Conservation (phyloP, 2,329 filamentous ascomycete genomes). For the Colletotrichum sp. region DNA sequence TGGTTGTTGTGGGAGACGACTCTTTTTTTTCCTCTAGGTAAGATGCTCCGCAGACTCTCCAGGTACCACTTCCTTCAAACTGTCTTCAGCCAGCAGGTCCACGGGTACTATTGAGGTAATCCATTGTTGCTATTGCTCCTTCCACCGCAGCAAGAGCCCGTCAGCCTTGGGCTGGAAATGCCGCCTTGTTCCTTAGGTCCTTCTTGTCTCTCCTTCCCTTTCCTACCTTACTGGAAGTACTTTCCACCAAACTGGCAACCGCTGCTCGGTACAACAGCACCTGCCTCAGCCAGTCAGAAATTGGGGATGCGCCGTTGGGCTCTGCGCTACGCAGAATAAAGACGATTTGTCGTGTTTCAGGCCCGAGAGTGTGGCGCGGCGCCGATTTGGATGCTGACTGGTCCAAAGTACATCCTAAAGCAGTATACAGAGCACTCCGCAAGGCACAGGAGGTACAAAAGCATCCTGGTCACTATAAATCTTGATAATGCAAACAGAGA, state of each 20-base stretch:
- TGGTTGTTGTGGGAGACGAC: conserved; percentile 9
- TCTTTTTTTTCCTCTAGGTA: background rate
- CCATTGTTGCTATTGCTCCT: background rate
- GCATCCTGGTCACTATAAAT: background rate
- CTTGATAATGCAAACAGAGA: background rate
- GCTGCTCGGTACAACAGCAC: background rate
- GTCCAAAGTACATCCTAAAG: background rate
- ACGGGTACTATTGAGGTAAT: background rate
- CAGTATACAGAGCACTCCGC: background rate
- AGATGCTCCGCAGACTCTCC: background rate
- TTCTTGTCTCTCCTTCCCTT: background rate
- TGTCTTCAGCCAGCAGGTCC: background rate
- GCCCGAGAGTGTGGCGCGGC: conserved; percentile 1
- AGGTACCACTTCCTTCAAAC: background rate
- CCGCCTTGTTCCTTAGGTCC: background rate
- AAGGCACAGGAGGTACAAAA: background rate
- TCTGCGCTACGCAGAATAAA: background rate
- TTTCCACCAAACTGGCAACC: background rate
- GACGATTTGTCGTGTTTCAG: conserved; percentile 11
- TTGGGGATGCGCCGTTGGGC: background rate
- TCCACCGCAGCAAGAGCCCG: background rate
- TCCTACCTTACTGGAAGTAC: background rate
- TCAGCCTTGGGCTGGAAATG: background rate
- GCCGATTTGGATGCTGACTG: background rate
- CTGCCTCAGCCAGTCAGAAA: background rate